Evolutionary conservation across 257 asterid species (phyloP).

Genomic region (Salvia hispanica): DNA sequence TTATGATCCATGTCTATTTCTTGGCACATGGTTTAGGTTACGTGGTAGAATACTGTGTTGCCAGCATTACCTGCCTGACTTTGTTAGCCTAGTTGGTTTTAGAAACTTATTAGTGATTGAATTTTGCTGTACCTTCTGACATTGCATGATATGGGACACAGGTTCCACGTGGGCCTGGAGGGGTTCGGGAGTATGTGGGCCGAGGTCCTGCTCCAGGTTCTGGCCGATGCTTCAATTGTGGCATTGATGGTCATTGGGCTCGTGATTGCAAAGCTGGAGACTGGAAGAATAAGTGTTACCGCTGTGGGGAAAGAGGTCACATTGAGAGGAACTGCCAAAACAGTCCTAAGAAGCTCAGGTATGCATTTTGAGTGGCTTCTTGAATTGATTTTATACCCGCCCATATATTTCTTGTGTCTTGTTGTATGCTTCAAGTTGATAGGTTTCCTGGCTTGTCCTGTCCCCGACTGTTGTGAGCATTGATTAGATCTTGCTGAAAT

Average conservation of each 20-base stretch:
- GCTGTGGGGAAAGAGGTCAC: constrained; percentile 97
- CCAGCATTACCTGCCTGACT: not conserved
- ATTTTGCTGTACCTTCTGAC: not conserved
- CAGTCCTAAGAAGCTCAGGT: constrained; percentile 89
- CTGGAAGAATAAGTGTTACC: constrained; percentile 97
- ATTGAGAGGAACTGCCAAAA: constrained; percentile 88
- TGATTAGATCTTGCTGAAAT: too few relatives aligned
- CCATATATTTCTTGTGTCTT: too few relatives aligned
- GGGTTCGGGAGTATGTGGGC: constrained; percentile 78
- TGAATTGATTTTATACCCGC: not conserved
- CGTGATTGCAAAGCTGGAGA: constrained; percentile 99
- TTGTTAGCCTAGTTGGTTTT: not conserved
- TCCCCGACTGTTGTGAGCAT: not conserved
- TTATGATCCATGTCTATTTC: not conserved
- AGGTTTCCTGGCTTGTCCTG: not conserved
- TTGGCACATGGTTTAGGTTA: not conserved
- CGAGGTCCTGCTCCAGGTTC: constrained; percentile 97
- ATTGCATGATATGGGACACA: constrained; percentile 28
- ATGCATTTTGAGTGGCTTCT: constrained; percentile 13
- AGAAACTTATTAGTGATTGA: not conserved
- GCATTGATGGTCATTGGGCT: constrained; percentile 99
- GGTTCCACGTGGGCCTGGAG: constrained; percentile 99
- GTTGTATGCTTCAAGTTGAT: not conserved
- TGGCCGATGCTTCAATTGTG: constrained; percentile 99
- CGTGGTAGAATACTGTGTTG: not conserved